These are phyloP conservation scores for Geranium brycei DNA, from an alignment of 345 rosid genomes.

Conservation along the genomic window DNA sequence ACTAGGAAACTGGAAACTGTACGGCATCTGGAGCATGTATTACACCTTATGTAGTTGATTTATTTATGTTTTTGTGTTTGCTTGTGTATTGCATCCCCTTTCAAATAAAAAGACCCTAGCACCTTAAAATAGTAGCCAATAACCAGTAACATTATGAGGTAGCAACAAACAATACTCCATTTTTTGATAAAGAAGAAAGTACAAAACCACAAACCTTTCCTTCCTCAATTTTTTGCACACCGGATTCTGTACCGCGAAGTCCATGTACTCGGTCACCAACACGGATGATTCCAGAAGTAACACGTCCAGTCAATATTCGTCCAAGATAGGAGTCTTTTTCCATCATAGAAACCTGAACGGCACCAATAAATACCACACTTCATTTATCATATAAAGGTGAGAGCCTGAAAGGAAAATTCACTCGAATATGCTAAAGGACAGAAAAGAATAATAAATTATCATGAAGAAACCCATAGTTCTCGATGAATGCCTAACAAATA, in stretches of 20 bases:
- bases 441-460: too few relatives aligned
- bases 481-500: too few relatives aligned
- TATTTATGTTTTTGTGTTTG: not conserved
- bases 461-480: too few relatives aligned
- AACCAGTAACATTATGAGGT: too few relatives aligned
- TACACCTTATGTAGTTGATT: not conserved
- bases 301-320: slow-evolving; percentile 83
- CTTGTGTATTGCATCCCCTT: not conserved
- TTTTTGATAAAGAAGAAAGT: not conserved
- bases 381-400: slow-evolving; percentile 2
- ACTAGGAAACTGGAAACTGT: too few relatives aligned
- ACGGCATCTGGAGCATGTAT: too few relatives aligned
- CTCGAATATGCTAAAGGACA: not conserved
- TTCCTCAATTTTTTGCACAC: slow-evolving; percentile 79
- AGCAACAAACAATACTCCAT: not conserved
- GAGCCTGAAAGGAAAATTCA: not conserved
- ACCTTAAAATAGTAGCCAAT: not conserved
- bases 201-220: slow-evolving; percentile 54
- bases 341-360: slow-evolving; percentile 91
- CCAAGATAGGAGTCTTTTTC: slow-evolving; percentile 86
- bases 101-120: not conserved
- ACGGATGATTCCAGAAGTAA: slow-evolving; percentile 57
- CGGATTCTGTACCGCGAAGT: slow-evolving; percentile 46
- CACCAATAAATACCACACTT: slow-evolving; percentile 9
- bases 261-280: slow-evolving; percentile 83